Evolutionary conservation across 202 grass and related monocot genomes (phyloP), one percentile per base, ranked within the genome.

Genomic region (Tripidium arundinaceum): DNA sequence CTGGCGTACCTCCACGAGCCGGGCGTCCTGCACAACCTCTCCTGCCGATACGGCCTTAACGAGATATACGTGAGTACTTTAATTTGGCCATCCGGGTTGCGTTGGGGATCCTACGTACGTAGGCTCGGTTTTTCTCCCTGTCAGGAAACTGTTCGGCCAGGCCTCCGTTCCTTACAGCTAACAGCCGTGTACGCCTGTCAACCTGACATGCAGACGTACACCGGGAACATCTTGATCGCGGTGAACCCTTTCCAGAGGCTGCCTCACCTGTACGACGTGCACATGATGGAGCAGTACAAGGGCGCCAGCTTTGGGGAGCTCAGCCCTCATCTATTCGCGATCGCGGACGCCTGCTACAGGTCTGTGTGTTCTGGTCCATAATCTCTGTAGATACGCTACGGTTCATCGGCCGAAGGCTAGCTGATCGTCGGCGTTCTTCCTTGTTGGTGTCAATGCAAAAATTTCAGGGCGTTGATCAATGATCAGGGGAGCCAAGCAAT

Each of bases 251-350:
- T 98, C 86, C 87, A 83, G 70, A 81, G 94, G 72, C 76, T 98
- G 60, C 94, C 90, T 16, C 94, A 98, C 72, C 81, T 98, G 38
- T 98, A 98, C 26, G 90, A 98, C 38, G 77, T 87, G 57, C 80
- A 98, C 71, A 94, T 98, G 94, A 98, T 98, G 94, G 89, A 94
- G 82, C 94, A 98, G 77, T 98, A 98, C 77, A 98, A 93, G 70
- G 94, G 94, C 11, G 92, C 94, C 65, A 62, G 86, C 18, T 93
- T 98, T 37, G 94, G 94, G 41, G 94, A 98, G 76, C 88, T 98
- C 37, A 98, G 94, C 79, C 94, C 94, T 0, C 94, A 98, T 84
- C 90, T 94, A 12, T 98, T 98, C 18, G 94, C 92, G 0, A 89
- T 98, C 6, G 94, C 92, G 11, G 94, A 98, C 74, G 82, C 89